Conservation (phyloP, 106 monocot genomes). For the Dendrobium catenatum region DNA sequence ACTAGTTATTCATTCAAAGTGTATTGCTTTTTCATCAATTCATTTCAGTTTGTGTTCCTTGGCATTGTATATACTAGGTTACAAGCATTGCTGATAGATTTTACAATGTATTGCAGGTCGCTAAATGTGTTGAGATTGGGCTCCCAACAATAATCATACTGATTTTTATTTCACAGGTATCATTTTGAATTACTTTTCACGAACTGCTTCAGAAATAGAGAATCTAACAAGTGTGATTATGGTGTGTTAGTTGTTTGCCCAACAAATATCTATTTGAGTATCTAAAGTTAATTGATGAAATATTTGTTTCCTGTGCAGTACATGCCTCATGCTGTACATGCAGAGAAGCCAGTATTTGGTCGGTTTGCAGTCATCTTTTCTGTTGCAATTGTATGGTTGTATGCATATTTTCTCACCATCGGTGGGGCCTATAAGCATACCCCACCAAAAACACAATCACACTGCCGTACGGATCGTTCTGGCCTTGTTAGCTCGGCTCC, state of each 20-base stretch:
- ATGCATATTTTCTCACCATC: conserved; percentile 84
- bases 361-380: conserved; percentile 86
- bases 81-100: background rate
- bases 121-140: background rate
- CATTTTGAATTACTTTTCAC: background rate
- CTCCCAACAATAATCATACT: background rate
- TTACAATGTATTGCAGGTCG: background rate
- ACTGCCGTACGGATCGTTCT: conserved; percentile 91
- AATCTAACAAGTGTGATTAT: background rate
- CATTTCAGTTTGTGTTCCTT: no score
- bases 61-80: no score
- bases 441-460: conserved; percentile 86
- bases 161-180: background rate
- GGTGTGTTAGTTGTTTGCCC: background rate
- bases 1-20: background rate
- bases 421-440: conserved; percentile 88
- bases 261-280: background rate
- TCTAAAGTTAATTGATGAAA: background rate
- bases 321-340: conserved; percentile 59
- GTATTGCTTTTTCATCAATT: background rate
- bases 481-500: conserved; percentile 76
- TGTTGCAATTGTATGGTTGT: conserved; percentile 81
- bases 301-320: conserved; percentile 37
- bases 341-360: conserved; percentile 55
- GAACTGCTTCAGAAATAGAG: background rate